Percentiles rank a stretch among this genome's conserved stretches.
phyloP scores from a whole-genome alignment of 1,284 basidiomycete species.

The Ganoderma multipileum region DNA sequence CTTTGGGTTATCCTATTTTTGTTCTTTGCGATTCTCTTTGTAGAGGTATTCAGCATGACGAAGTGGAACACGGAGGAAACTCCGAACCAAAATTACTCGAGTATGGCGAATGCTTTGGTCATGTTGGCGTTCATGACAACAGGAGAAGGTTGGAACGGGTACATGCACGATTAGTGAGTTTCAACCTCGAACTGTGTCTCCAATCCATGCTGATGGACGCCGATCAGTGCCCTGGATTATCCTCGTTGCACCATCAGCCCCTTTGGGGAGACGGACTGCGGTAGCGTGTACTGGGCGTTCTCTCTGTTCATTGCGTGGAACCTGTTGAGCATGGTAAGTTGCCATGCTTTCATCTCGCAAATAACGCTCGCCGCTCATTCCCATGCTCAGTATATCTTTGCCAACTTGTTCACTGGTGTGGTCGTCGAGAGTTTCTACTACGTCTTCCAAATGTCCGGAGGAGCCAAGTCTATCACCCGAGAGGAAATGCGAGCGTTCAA shows the following conservation, averaged over 20 bases:
- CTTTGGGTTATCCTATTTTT: conserved; percentile 94
- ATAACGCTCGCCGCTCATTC: background rate
- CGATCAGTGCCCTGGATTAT: conserved; percentile 70
- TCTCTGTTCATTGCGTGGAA: conserved; percentile 96
- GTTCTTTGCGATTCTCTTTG: conserved; percentile 90
- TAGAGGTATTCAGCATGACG: conserved; percentile 94
- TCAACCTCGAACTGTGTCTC: background rate
- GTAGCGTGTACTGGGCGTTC: conserved; percentile 87
- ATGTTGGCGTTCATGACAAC: conserved; percentile 87
- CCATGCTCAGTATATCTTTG: conserved; percentile 82
- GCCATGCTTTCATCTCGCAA: conserved; percentile 5
- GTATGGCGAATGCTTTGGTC: conserved; percentile 82
- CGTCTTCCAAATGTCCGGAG: conserved; percentile 89
- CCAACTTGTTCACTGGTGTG: conserved; percentile 96
- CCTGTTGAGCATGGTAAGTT: conserved; percentile 89
- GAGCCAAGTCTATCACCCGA: conserved; percentile 84
- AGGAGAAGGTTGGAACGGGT: conserved; percentile 92
- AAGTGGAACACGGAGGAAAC: conserved; percentile 84
- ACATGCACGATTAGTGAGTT: conserved; percentile 92
- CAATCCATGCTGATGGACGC: conserved; percentile 14
- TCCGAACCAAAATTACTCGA: conserved; percentile 82
- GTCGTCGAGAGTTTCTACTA: conserved; percentile 98
- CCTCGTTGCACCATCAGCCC: conserved; percentile 84
- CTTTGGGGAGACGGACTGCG: conserved; percentile 83
- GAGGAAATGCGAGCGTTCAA: conserved; percentile 95